Conservation (phyloP, 768 basidiomycete species). For the Gloeostereum incarnatum region DNA sequence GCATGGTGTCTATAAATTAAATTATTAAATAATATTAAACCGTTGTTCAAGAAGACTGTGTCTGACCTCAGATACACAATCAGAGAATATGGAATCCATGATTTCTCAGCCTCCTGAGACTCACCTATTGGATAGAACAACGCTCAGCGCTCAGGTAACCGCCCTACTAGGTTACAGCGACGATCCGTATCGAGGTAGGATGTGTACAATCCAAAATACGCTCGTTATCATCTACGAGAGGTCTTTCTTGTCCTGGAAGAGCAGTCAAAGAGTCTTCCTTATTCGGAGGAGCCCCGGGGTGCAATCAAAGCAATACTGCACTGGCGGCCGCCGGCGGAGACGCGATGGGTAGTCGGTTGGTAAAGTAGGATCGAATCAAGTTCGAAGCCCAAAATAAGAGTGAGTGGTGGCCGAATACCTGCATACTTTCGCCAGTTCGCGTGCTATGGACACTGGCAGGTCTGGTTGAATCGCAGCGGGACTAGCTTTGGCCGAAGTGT, state of each 20-base stretch:
- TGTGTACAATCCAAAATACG: conserved; percentile 80
- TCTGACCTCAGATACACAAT: conserved; percentile 93
- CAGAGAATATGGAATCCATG: conserved; percentile 73
- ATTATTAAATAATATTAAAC: conserved; percentile 86
- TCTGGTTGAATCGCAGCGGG: conserved; percentile 93
- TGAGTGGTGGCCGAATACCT: conserved; percentile 72
- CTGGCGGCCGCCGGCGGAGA: conserved; percentile 38
- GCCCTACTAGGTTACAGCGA: conserved; percentile 56
- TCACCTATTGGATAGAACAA: too few species aligned
- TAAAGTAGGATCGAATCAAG: conserved; percentile 87
- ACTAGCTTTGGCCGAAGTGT: conserved; percentile 70
- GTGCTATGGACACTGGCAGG: conserved; percentile 99
- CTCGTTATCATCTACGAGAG: conserved; percentile 79
- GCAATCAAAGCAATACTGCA: conserved; percentile 60
- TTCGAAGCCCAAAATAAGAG: conserved; percentile 44
- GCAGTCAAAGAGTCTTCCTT: too few species aligned
- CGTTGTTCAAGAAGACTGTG: too few species aligned
- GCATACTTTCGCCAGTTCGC: conserved; percentile 93
- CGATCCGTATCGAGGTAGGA: conserved; percentile 59
- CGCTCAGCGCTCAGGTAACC: conserved; percentile 61
- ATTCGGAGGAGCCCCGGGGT: conserved; percentile 59
- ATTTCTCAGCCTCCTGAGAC: background rate
- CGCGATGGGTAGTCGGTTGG: conserved; percentile 85
- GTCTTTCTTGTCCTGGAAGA: conserved; percentile 24
- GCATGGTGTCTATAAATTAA: too few species aligned